Evolutionary conservation across 805 yeast genomes (phyloP).

Genomic region (Candida odintsovae): DNA sequence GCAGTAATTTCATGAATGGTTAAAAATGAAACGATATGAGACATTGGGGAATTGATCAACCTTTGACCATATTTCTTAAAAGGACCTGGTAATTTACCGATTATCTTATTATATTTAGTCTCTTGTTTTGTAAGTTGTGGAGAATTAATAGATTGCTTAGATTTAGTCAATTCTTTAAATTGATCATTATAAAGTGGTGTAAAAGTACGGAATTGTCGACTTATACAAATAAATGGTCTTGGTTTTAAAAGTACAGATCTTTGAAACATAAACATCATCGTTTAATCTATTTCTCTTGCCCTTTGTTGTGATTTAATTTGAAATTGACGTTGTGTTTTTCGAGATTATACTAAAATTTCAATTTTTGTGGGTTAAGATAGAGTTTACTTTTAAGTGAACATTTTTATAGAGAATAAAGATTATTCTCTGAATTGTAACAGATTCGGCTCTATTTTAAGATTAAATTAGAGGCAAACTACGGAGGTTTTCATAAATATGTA

Average conservation of each 20-base stretch:
- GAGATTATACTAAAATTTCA: too few species aligned
- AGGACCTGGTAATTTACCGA: slow-evolving; percentile 42
- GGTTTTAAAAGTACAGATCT: not conserved
- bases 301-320: too few species aligned
- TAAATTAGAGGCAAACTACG: too few species aligned
- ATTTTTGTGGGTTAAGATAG: too few species aligned
- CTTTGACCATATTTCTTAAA: slow-evolving; percentile 44
- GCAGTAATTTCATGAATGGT: slow-evolving; percentile 74
- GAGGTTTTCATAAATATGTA: too few species aligned
- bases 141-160: slow-evolving; percentile 2
- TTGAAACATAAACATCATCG: not conserved
- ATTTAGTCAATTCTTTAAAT: slow-evolving; percentile 10
- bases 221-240: not conserved
- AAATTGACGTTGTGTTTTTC: too few species aligned
- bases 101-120: slow-evolving; percentile 4
- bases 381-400: too few species aligned
- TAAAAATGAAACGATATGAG: slow-evolving; percentile 59
- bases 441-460: too few species aligned
- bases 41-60: slow-evolving; percentile 49
- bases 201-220: not conserved
- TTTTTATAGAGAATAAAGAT: too few species aligned
- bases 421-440: too few species aligned
- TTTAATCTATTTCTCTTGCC: too few species aligned
- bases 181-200: slow-evolving; percentile 2
- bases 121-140: not conserved